Conservation (phyloP, 1,139 yeast species). For the Spathaspora sp. region DNA sequence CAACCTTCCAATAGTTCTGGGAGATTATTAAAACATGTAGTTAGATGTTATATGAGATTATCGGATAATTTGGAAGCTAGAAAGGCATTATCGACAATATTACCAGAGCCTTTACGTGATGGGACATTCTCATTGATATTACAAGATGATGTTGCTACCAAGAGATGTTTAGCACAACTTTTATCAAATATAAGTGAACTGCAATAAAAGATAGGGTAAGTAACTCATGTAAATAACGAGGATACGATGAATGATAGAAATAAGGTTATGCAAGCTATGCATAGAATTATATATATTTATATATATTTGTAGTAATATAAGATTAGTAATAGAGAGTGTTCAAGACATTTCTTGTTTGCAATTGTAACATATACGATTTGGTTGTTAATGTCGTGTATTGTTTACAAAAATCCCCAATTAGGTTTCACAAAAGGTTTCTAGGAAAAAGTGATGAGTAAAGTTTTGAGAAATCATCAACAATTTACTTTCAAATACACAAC, state of each 20-base stretch:
- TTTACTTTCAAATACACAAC: not conserved
- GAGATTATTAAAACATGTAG: slow-evolving; percentile 86
- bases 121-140: slow-evolving; percentile 83
- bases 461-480: not conserved
- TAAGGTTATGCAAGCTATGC: not conserved
- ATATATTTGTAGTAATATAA: not conserved
- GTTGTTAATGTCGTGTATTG: slow-evolving; percentile 3
- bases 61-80: slow-evolving; percentile 91
- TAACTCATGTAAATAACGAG: not conserved
- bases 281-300: not conserved
- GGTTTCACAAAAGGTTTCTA: no score
- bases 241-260: slow-evolving; percentile 1
- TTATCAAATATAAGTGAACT: slow-evolving; percentile 62
- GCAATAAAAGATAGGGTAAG: slow-evolving; percentile 8
- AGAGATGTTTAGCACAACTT: slow-evolving; percentile 81
- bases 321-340: not conserved
- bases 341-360: no score
- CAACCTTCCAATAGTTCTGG: slow-evolving; percentile 54
- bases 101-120: slow-evolving; percentile 87
- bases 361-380: no score
- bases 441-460: not conserved
- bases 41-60: slow-evolving; percentile 86
- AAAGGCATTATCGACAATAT: slow-evolving; percentile 76
- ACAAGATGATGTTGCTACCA: slow-evolving; percentile 86
- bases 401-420: slow-evolving; percentile 2